These are phyloP conservation scores for Saccharomycopsis hybrid DNA, from an alignment of 1,139 yeast genomes.

Conservation along the genomic window DNA sequence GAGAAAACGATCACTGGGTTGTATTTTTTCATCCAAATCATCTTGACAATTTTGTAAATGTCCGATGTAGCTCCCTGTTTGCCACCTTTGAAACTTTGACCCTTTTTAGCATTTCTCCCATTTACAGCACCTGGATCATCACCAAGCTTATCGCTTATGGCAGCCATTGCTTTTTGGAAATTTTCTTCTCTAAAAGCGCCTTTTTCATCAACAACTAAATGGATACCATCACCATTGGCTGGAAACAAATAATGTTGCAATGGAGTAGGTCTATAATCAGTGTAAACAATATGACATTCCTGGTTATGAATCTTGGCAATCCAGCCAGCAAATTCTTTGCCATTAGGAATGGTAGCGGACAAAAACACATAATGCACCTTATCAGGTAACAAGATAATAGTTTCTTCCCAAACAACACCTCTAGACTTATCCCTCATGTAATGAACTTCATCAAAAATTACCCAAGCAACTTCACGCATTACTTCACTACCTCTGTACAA, in stretches of 20 bases:
- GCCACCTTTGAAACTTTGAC: slow-evolving; percentile 87
- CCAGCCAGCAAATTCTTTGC: slow-evolving; percentile 99
- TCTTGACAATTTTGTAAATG: slow-evolving; percentile 91
- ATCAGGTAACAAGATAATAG: slow-evolving; percentile 89
- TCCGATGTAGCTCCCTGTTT: slow-evolving; percentile 80
- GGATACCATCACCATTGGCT: slow-evolving; percentile 96
- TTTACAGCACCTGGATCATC: slow-evolving; percentile 68
- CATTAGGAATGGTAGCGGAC: slow-evolving; percentile 97
- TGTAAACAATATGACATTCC: slow-evolving; percentile 97
- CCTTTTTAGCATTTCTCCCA: slow-evolving; percentile 58
- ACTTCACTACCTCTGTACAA: slow-evolving; percentile 89
- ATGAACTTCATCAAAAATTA: slow-evolving; percentile 92
- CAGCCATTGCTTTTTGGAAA: slow-evolving; percentile 97
- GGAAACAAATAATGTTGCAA: slow-evolving; percentile 95
- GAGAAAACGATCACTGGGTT: slow-evolving; percentile 98
- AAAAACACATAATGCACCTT: slow-evolving; percentile 83
- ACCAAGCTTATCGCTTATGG: slow-evolving; percentile 74
- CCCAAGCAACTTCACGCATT: slow-evolving; percentile 96
- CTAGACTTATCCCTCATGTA: slow-evolving; percentile 93
- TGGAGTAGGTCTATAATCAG: slow-evolving; percentile 98
- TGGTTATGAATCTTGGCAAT: slow-evolving; percentile 89
- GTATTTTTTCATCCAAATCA: slow-evolving; percentile 93
- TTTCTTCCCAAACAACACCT: slow-evolving; percentile 99
- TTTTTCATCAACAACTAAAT: slow-evolving; percentile 95
- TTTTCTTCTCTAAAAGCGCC: slow-evolving; percentile 94